Evolutionary conservation across 2,329 filamentous ascomycete species (phyloP).

Genomic region (Hansfordia pulvinata): DNA sequence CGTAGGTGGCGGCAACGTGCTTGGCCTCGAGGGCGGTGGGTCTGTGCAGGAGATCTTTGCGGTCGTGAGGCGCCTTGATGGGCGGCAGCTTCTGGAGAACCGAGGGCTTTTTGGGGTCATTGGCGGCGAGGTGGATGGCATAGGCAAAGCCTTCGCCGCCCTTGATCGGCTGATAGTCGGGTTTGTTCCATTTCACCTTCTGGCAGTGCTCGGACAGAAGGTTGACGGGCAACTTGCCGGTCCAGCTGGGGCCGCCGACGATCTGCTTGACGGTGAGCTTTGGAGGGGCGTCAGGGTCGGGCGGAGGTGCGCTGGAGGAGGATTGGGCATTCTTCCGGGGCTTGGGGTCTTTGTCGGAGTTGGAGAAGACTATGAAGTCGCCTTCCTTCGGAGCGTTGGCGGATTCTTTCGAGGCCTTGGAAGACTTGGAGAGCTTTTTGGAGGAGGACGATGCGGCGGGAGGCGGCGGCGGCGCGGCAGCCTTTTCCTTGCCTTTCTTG

Average conservation of each 20-base stretch:
- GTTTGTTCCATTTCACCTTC: constrained; percentile 89
- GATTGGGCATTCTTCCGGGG: constrained; percentile 23
- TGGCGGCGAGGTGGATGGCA: constrained; percentile 63
- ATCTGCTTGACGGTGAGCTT: constrained; percentile 62
- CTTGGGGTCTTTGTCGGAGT: constrained; percentile 40
- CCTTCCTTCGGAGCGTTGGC: constrained; percentile 24
- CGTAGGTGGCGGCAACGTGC: constrained; percentile 87
- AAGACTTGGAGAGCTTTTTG: constrained; percentile 14
- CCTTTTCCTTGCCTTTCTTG: constrained; percentile 41
- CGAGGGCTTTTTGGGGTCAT: constrained; percentile 74
- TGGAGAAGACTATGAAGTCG: constrained; percentile 42
- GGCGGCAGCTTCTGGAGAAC: constrained; percentile 61
- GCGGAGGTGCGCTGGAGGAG: constrained; percentile 9
- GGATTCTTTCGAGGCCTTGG: constrained; percentile 19
- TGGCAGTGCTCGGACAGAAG: constrained; percentile 89
- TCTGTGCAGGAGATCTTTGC: constrained; percentile 63
- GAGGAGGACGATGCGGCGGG: constrained; percentile 9
- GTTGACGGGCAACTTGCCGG: constrained; percentile 89
- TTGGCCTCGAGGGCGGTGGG: constrained; percentile 78
- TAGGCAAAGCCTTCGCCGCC: constrained; percentile 63
- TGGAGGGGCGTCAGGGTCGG: constrained; percentile 26
- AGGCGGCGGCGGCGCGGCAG: constrained; percentile 20
- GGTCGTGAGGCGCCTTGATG: constrained; percentile 64
- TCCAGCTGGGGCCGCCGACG: constrained; percentile 93
- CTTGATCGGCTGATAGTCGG: constrained; percentile 77